Conservation (phyloP, 2,329 filamentous ascomycete species). For the Didymella lethalis region DNA sequence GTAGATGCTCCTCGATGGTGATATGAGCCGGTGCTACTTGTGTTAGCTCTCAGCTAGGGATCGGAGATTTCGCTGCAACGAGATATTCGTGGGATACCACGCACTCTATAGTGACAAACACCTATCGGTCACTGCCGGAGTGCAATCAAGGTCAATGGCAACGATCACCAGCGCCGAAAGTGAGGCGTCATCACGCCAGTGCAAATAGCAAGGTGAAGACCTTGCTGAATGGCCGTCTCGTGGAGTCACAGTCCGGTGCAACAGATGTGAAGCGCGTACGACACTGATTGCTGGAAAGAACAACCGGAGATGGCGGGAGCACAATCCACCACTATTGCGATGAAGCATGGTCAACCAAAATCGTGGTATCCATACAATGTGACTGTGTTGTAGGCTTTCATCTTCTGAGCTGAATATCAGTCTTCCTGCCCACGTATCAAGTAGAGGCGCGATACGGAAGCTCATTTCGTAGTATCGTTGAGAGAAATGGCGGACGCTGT, state of each 20-base stretch:
- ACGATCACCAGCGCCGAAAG: not conserved
- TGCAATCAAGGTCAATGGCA: not conserved
- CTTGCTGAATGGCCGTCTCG: not conserved
- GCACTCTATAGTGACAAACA: conserved; percentile 7
- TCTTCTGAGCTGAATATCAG: not conserved
- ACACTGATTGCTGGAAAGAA: not conserved
- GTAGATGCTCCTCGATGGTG: not conserved
- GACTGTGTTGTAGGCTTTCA: not conserved
- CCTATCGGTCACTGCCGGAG: conserved; percentile 6
- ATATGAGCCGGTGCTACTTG: not conserved
- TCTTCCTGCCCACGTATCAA: not conserved
- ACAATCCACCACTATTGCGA: not conserved
- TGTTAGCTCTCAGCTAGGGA: conserved; percentile 7
- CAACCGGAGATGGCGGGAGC: not conserved
- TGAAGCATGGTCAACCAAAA: not conserved
- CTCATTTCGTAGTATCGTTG: too few species aligned
- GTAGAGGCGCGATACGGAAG: not conserved
- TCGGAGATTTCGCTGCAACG: conserved; percentile 25
- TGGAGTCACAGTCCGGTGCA: too few species aligned
- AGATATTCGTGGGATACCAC: conserved; percentile 22
- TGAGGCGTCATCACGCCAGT: not conserved
- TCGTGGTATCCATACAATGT: not conserved
- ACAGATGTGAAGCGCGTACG: not conserved
- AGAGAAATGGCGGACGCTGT: not conserved
- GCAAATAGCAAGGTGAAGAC: not conserved